Percentiles rank a stretch among this genome's conserved stretches.
phyloP scores from a whole-genome alignment of 148 eudicot genomes.

The Heliosperma pusillum region DNA sequence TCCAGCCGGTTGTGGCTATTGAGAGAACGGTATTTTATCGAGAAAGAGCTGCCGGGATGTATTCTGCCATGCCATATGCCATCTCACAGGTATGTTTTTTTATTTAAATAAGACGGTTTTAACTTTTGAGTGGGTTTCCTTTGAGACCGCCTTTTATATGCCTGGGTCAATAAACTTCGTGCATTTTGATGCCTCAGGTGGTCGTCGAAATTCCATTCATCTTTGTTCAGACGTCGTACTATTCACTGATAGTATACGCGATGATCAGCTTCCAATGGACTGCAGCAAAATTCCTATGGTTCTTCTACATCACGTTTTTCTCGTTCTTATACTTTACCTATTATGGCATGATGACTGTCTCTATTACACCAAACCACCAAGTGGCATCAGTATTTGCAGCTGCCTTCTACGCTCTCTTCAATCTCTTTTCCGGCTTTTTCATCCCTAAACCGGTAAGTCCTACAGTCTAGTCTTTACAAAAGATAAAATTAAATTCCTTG shows the following conservation, averaged over 20 bases:
- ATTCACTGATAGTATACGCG: constrained; percentile 72
- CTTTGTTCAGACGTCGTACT: constrained; percentile 55
- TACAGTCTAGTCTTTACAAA: constrained; percentile 1
- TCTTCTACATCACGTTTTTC: constrained; percentile 69
- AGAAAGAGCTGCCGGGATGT: constrained; percentile 92
- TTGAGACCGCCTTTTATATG: too few species aligned
- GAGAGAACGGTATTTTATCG: constrained; percentile 83
- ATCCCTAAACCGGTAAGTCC: constrained; percentile 86
- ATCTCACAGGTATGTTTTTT: constrained; percentile 55
- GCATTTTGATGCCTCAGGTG: constrained; percentile 38
- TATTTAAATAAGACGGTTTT: background rate
- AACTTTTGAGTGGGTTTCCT: background rate
- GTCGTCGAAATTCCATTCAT: constrained; percentile 80
- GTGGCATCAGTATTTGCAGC: constrained; percentile 92
- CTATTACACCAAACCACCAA: constrained; percentile 95
- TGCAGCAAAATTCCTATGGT: constrained; percentile 83
- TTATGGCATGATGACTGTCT: constrained; percentile 98
- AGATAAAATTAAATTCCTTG: background rate
- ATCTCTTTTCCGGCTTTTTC: constrained; percentile 95
- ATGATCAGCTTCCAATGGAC: constrained; percentile 92
- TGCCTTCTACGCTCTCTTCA: constrained; percentile 80
- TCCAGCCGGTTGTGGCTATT: constrained; percentile 70
- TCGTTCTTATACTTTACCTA: constrained; percentile 91
- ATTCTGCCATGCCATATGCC: constrained; percentile 87
- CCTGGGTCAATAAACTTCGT: background rate